Evolutionary conservation across 148 eudicot species (phyloP), one percentile per base, ranked within the genome.

Genomic region (Pouteria glomerata): DNA sequence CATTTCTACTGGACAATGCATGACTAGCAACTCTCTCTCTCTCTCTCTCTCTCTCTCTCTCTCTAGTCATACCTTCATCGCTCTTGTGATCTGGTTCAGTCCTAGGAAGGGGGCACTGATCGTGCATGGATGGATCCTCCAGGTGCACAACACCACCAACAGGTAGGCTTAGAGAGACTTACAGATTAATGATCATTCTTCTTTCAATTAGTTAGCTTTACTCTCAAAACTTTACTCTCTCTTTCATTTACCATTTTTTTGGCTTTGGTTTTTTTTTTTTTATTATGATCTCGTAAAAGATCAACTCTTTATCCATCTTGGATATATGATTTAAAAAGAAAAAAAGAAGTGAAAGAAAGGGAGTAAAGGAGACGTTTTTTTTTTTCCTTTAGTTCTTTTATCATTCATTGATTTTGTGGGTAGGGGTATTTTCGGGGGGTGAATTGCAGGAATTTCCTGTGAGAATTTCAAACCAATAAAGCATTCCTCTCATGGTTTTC

Each of bases 61-160:
- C 55, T 51, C 23, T 7, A 51, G 0, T 24, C 12, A 8, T 44
- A 8, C 26, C 68, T 26, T 24, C 37, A 24, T 29, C 55, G 26
- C 0, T 68, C 29, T 21, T 39, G 68, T 44, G 52, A 35, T 56
- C 56, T 30, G 3, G 33, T 21, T 58, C 37, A 8, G 44, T 63
- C 23, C 34, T 37, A 19, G 34, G 31, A 16, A 39, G 42, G 62
- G 18, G 3, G 2, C 33, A n/a, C 34, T 69, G 47, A 35, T 29
- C 52, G 51, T 78, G 77, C 77, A 68, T 78, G 77, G 69, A 82
- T 82, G 85, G 85, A 82, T 75, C 76, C 76, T 66, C 77, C 84
- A 39, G 72, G 42, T 63, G 80, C 80, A 53, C 82, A 68, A 33
- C 79, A 72, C 37, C 75, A 77, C 39, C 83, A 80, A 77, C n/a